A percentile compares a stretch with the other conserved stretches of the same genome.
Conservation (phyloP, 2,329 filamentous ascomycete species). For the Phyllosticta capitalensis region DNA sequence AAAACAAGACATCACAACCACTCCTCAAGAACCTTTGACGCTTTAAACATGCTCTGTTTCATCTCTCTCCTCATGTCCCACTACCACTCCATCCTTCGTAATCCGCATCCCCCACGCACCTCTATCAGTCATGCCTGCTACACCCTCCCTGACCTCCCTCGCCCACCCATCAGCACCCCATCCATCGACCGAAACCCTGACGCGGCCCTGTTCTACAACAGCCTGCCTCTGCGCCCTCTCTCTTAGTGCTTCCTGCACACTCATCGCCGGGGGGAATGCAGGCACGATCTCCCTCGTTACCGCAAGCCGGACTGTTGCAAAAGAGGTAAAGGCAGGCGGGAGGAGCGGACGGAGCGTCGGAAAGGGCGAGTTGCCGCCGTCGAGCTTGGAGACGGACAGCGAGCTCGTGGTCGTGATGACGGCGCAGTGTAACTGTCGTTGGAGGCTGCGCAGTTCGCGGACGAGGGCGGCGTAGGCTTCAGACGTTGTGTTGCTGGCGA, state of each 20-base stretch:
- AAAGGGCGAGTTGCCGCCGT: neutral
- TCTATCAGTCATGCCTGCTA: neutral
- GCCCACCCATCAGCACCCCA: neutral
- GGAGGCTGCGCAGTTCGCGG: constrained; percentile 6
- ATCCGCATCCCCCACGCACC: neutral
- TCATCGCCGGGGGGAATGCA: neutral
- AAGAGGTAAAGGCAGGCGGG: constrained; percentile 23
- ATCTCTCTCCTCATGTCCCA: neutral
- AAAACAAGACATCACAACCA: no score
- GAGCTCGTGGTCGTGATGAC: constrained; percentile 6
- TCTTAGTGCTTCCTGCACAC: neutral
- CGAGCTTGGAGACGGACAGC: neutral
- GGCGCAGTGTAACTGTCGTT: neutral
- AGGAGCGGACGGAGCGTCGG: constrained; percentile 14
- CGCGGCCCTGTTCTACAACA: neutral
- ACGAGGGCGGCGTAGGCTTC: constrained; percentile 14
- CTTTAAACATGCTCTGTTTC: no score
- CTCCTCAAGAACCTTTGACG: no score
- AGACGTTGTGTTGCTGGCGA: neutral
- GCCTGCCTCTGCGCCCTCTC: neutral
- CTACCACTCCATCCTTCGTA: neutral
- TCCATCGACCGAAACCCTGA: neutral
- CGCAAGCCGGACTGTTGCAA: constrained; percentile 22
- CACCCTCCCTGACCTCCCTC: neutral
- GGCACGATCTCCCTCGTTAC: constrained; percentile 24